Evolutionary conservation across 352 stramenopile genomes (phyloP).

Genomic region (Phytophthora sp.): DNA sequence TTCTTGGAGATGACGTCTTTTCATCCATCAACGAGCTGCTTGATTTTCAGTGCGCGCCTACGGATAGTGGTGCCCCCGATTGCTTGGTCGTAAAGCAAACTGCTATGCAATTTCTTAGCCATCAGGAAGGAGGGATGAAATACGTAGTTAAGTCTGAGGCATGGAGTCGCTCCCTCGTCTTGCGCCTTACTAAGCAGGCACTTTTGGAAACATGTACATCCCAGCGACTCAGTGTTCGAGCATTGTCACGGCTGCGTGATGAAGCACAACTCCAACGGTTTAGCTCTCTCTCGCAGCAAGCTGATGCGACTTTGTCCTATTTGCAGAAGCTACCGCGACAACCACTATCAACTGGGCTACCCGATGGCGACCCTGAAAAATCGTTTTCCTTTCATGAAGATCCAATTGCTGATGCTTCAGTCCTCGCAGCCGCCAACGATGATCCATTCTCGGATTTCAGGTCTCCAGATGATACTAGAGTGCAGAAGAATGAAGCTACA

Average conservation of each 20-base stretch:
- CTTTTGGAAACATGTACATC: slow-evolving; percentile 58
- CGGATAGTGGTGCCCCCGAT: slow-evolving; percentile 28
- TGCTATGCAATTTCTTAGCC: slow-evolving; percentile 60
- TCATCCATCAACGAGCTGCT: slow-evolving; percentile 53
- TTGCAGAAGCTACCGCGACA: slow-evolving; percentile 18
- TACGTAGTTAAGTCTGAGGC: slow-evolving; percentile 33
- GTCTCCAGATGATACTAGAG: background rate
- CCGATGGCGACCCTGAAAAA: background rate
- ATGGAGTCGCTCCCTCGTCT: slow-evolving; percentile 47
- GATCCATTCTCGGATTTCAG: slow-evolving; percentile 27
- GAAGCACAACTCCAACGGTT: slow-evolving; percentile 39
- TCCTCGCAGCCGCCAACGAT: slow-evolving; percentile 4
- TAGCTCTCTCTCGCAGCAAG: slow-evolving; percentile 36
- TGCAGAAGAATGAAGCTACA: background rate
- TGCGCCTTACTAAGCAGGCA: slow-evolving; percentile 63
- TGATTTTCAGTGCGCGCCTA: slow-evolving; percentile 51
- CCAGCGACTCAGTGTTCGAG: slow-evolving; percentile 47
- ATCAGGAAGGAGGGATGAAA: slow-evolving; percentile 34
- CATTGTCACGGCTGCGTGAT: slow-evolving; percentile 41
- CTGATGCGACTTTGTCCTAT: slow-evolving; percentile 44
- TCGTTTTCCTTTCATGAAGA: slow-evolving; percentile 6
- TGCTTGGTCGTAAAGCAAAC: slow-evolving; percentile 57
- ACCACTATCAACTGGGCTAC: background rate
- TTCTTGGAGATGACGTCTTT: slow-evolving; percentile 58
- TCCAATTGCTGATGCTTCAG: slow-evolving; percentile 1